Percentiles rank a stretch among this genome's conserved stretches.
phyloP scores from a whole-genome alignment of 73 alveolate genomes.

The Stentor roeselii region DNA sequence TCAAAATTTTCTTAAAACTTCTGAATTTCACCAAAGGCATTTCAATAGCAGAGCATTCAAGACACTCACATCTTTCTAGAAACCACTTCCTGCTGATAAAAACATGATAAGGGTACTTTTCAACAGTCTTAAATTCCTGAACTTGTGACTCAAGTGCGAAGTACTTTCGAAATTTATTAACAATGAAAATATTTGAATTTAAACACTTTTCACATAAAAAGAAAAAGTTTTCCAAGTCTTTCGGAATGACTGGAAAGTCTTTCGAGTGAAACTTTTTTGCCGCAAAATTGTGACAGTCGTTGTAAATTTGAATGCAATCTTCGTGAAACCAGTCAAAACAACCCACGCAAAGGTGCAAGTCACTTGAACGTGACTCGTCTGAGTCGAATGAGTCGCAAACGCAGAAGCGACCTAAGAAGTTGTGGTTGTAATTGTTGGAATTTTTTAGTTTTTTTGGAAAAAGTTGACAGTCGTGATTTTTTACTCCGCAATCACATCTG shows the following conservation, averaged over 20 bases:
- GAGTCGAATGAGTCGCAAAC: slow-evolving; percentile 65
- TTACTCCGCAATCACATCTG: slow-evolving; percentile 88
- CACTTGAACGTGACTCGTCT: slow-evolving; percentile 8
- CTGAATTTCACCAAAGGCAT: neutral
- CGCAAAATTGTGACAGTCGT: neutral
- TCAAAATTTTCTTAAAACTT: no score
- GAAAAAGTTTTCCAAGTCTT: neutral
- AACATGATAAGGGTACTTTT: neutral
- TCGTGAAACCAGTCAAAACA: neutral
- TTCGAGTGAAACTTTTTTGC: neutral
- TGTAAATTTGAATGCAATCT: neutral
- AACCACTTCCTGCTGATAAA: neutral
- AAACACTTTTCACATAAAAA: neutral
- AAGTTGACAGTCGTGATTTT: slow-evolving; percentile 48
- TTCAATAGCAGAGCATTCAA: neutral
- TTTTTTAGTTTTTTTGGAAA: slow-evolving; percentile 65
- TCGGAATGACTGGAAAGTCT: neutral
- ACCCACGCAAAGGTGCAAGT: neutral
- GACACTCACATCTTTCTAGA: neutral
- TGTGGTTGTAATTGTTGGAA: slow-evolving; percentile 61
- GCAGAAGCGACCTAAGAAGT: slow-evolving; percentile 74
- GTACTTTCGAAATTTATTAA: neutral
- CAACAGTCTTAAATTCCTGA: neutral
- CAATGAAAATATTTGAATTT: neutral
- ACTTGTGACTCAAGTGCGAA: neutral